Evolutionary conservation across 345 rosid genomes (phyloP), one percentile per base, ranked within the genome.

Genomic region (Kernera saxatilis): DNA sequence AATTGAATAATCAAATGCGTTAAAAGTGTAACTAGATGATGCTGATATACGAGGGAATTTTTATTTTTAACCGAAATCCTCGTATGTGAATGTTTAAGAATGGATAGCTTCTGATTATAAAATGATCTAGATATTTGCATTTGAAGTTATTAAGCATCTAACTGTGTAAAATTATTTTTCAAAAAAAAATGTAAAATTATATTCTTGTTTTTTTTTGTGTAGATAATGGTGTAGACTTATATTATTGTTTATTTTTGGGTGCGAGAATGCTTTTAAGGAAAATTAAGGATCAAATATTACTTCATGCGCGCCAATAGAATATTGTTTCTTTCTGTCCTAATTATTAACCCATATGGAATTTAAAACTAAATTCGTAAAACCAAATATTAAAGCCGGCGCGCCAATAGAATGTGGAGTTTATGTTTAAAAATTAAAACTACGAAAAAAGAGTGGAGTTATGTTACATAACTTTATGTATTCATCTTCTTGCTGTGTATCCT

Each of bases 261-360:
- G 72, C 14, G 73, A 67, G n/a, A 25, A 70, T 78, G 82, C 79
- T 80, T 82, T 82, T 72, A 70, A 74, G 83, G 57, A 52, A 52
- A 52, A 71, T 69, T 35, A 75, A 81, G 70, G 72, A 69, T 48
- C 64, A 78, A 0, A 54, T 13, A 29, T 41, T 33, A 51, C 30
- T 63, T 45, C 80, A 72, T 80, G 75, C 78, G 81, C 74, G 67
- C 48, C 11, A 46, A 22, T 57, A 27, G 1, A 55, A n/a, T 56
- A 73, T 37, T 66, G 33, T 29, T 51, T 22, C 14, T 51, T 51
- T 18, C 7, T 5, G n/a, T 8, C 36, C 35, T 48, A 37, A 58
- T 65, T 66, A 66, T 58, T 37, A 64, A 35, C 44, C 30, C 77
- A 64, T 55, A 19, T 36, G 32, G 53, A n/a, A n/a, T 22, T 41